These are phyloP conservation scores for Saitozyma podzolica DNA, from an alignment of 768 basidiomycete genomes.

Conservation along the genomic window DNA sequence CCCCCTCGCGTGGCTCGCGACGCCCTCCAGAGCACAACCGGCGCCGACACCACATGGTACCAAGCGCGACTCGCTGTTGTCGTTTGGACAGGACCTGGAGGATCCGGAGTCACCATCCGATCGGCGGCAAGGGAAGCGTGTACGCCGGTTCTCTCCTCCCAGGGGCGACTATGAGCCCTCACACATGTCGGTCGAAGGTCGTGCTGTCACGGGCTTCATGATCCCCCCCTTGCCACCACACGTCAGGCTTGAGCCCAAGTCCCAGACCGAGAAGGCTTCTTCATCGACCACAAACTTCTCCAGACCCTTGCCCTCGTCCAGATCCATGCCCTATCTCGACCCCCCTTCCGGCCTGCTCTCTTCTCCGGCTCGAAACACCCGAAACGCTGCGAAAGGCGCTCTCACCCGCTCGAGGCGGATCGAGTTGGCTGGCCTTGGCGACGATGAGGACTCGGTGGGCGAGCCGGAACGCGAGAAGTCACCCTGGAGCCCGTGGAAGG, in stretches of 20 bases:
- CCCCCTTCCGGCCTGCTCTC: constrained; percentile 17
- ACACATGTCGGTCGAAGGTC: constrained; percentile 7
- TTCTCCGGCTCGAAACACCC: constrained; percentile 6
- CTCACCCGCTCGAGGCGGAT: constrained; percentile 21
- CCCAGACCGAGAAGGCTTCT: not conserved
- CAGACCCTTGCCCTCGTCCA: constrained; percentile 18
- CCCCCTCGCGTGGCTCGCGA: constrained; percentile 29
- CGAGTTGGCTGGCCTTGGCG: constrained; percentile 5
- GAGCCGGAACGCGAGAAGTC: constrained; percentile 10
- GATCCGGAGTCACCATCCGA: constrained; percentile 20
- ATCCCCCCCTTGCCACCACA: constrained; percentile 28
- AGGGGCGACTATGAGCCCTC: constrained; percentile 1
- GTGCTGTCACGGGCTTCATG: constrained; percentile 28
- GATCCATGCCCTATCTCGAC: constrained; percentile 33
- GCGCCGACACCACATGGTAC: not conserved
- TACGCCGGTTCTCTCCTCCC: not conserved
- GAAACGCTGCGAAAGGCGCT: not conserved
- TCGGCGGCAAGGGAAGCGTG: constrained; percentile 4
- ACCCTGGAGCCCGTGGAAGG: constrained; percentile 31
- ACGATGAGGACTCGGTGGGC: constrained; percentile 14
- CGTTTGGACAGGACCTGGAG: constrained; percentile 12
- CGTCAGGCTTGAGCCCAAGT: constrained; percentile 13
- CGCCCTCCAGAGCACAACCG: constrained; percentile 16
- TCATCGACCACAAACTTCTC: constrained; percentile 24
- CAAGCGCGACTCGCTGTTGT: constrained; percentile 14